Percentiles rank a stretch among this genome's conserved stretches.
Conservation (phyloP, 768 basidiomycete species). For the Rubroboletus pulcherrimus region DNA sequence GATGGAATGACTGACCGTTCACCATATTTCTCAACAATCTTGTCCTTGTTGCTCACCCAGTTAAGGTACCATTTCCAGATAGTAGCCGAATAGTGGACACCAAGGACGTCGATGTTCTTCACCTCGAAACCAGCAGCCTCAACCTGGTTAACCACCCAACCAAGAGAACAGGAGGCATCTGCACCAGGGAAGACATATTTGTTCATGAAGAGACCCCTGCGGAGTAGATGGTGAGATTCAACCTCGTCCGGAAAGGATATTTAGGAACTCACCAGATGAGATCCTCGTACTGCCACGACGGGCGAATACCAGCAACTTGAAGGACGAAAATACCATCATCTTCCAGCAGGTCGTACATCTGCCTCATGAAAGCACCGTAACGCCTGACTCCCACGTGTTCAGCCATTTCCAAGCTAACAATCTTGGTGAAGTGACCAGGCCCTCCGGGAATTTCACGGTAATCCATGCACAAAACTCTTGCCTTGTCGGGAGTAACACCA, state of each 20-base stretch:
- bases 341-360: slow-evolving; percentile 90
- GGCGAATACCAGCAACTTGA: slow-evolving; percentile 96
- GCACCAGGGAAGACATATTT: slow-evolving; percentile 99
- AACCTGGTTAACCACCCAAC: slow-evolving; percentile 87
- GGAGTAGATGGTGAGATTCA: neutral
- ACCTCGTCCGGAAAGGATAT: too few species aligned
- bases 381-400: slow-evolving; percentile 98
- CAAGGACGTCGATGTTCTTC: slow-evolving; percentile 93
- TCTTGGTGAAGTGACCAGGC: slow-evolving; percentile 81
- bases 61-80: slow-evolving; percentile 93
- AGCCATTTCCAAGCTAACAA: slow-evolving; percentile 96
- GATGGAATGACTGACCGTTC: slow-evolving; percentile 45
- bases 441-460: slow-evolving; percentile 86
- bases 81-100: slow-evolving; percentile 95
- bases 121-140: slow-evolving; percentile 95
- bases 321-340: slow-evolving; percentile 93
- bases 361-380: slow-evolving; percentile 82
- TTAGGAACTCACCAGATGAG: slow-evolving; percentile 69
- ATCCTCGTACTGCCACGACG: slow-evolving; percentile 98
- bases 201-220: slow-evolving; percentile 94
- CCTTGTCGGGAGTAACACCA: slow-evolving; percentile 65
- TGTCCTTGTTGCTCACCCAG: slow-evolving; percentile 92
- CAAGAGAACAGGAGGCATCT: slow-evolving; percentile 92
- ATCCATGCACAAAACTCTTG: slow-evolving; percentile 89
- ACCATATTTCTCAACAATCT: slow-evolving; percentile 85